Evolutionary conservation across 208 protist genomes (phyloP).

Genomic region (Trypanosoma boissoni): DNA sequence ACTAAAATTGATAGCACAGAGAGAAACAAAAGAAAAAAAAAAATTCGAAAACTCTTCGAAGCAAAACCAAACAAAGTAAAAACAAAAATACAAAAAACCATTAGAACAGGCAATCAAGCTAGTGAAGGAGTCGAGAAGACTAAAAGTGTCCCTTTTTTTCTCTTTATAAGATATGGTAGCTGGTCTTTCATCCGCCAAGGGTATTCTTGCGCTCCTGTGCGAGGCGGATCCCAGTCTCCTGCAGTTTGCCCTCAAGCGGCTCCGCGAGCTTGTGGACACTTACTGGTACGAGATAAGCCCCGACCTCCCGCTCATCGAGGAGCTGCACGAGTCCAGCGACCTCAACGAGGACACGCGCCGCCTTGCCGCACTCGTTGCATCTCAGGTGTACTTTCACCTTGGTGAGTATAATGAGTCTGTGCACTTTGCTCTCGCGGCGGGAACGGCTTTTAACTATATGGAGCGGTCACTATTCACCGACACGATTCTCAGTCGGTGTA

Average conservation of each 20-base stretch:
- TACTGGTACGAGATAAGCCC: slow-evolving; percentile 90
- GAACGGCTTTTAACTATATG: slow-evolving; percentile 92
- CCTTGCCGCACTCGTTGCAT: slow-evolving; percentile 91
- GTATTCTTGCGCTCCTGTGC: slow-evolving; percentile 70
- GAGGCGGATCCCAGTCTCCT: slow-evolving; percentile 72
- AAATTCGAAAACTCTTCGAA: slow-evolving; percentile 11
- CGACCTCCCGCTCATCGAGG: slow-evolving; percentile 79
- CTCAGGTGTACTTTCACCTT: slow-evolving; percentile 98
- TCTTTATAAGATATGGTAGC: slow-evolving; percentile 53
- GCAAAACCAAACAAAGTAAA: slow-evolving; percentile 8
- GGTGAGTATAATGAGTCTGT: slow-evolving; percentile 95
- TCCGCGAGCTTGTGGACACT: slow-evolving; percentile 74
- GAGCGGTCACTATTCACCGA: slow-evolving; percentile 79
- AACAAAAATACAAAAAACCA: slow-evolving; percentile 16
- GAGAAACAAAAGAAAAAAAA: slow-evolving; percentile 22
- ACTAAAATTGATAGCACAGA: not conserved
- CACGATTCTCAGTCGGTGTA: slow-evolving; percentile 92
- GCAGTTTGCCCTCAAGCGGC: slow-evolving; percentile 71
- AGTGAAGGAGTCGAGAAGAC: not conserved
- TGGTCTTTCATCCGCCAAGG: slow-evolving; percentile 76
- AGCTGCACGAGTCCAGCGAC: slow-evolving; percentile 59
- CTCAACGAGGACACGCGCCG: slow-evolving; percentile 59
- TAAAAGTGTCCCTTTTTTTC: too few species aligned
- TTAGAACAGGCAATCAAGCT: slow-evolving; percentile 1
- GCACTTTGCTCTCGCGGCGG: slow-evolving; percentile 94